Conservation (phyloP, 257 asterid genomes). For the Hygrophila difformis region DNA sequence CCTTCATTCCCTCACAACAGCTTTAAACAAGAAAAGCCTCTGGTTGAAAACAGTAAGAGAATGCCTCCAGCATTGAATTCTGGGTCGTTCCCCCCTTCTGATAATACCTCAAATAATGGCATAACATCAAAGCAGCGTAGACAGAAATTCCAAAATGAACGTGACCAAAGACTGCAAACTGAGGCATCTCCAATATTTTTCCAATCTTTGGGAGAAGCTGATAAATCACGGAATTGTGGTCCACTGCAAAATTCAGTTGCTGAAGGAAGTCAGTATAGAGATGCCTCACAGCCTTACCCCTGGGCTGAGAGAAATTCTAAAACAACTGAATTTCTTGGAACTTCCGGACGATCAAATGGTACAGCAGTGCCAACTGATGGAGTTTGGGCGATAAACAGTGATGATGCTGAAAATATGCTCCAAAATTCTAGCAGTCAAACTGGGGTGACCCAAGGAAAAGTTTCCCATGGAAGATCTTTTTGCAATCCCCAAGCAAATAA, state of each 20-base stretch:
- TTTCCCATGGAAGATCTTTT: constrained; percentile 17
- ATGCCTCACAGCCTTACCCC: constrained; percentile 23
- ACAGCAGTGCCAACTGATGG: constrained; percentile 29
- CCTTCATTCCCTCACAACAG: constrained; percentile 22
- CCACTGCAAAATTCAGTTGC: constrained; percentile 26
- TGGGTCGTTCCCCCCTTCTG: constrained; percentile 21
- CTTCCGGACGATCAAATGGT: constrained; percentile 30
- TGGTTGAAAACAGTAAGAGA: constrained; percentile 19
- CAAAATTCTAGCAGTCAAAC: constrained; percentile 28
- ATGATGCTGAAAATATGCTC: constrained; percentile 23
- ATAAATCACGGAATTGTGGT: constrained; percentile 26
- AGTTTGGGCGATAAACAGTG: constrained; percentile 23
- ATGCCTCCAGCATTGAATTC: constrained; percentile 29
- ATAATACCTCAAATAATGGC: constrained; percentile 22
- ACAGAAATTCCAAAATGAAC: constrained; percentile 25
- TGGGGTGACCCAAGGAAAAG: constrained; percentile 29
- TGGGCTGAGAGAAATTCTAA: constrained; percentile 26
- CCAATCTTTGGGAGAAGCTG: constrained; percentile 24
- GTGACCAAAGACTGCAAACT: constrained; percentile 24
- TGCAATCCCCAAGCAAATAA: constrained; percentile 25
- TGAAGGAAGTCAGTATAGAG: constrained; percentile 28
- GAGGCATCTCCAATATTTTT: constrained; percentile 30
- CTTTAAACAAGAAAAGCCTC: constrained; percentile 28
- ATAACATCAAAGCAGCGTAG: constrained; percentile 29
- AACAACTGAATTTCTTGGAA: constrained; percentile 23